Evolutionary conservation across 345 rosid genomes (phyloP).

Genomic region (Firmiana major): DNA sequence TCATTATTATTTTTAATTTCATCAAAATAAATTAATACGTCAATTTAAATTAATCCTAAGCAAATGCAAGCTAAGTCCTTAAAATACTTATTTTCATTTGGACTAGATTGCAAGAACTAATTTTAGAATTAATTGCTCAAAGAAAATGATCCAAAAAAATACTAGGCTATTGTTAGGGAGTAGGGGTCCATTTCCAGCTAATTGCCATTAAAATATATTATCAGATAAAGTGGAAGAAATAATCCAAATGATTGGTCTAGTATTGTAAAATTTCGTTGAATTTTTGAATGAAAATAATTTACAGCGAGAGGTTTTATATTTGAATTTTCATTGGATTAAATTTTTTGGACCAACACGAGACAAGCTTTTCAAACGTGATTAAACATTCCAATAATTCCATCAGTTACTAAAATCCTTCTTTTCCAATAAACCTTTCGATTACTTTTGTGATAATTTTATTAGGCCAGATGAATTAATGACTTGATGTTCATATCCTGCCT

Average conservation of each 20-base stretch:
- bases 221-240: background rate
- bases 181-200: conserved; percentile 25
- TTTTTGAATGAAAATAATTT: too few relatives aligned
- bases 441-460: too few relatives aligned
- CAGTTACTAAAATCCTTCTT: conserved; percentile 1
- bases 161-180: conserved; percentile 12
- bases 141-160: background rate
- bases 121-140: background rate
- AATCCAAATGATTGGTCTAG: too few relatives aligned
- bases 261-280: too few relatives aligned
- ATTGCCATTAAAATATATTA: background rate
- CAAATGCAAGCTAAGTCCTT: too few relatives aligned
- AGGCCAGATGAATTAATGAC: background rate
- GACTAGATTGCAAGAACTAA: background rate
- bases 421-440: background rate
- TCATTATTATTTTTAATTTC: too few relatives aligned
- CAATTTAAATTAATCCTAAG: too few relatives aligned
- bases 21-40: too few relatives aligned
- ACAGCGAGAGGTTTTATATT: too few relatives aligned
- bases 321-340: too few relatives aligned
- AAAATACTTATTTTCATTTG: background rate
- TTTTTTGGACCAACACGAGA: too few relatives aligned
- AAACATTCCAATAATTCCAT: conserved; percentile 12
- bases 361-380: conserved; percentile 12
- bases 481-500: background rate